Percentiles rank a stretch among this genome's conserved stretches.
These are phyloP conservation scores for Tremellales sp. DNA, from an alignment of 1,284 basidiomycete species.

Conservation along the genomic window DNA sequence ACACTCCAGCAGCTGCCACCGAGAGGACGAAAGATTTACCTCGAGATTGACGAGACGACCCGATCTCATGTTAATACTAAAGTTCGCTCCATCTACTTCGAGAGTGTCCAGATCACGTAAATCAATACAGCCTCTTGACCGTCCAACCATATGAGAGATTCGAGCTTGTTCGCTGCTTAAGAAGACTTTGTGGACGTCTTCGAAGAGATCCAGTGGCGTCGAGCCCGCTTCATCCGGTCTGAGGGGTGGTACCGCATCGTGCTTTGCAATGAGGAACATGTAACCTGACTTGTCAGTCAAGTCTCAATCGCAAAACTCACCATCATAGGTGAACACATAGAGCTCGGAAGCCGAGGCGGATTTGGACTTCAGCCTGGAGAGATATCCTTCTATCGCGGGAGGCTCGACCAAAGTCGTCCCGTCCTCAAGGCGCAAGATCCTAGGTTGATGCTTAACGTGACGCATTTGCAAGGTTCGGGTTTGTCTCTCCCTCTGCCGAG, in stretches of 20 bases:
- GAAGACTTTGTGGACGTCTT: constrained; percentile 30
- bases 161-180: constrained; percentile 29
- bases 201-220: constrained; percentile 34
- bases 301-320: constrained; percentile 17
- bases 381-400: constrained; percentile 42
- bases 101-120: constrained; percentile 34
- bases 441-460: constrained; percentile 35
- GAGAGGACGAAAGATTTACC: constrained; percentile 1
- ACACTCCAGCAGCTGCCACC: constrained; percentile 1
- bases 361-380: constrained; percentile 26
- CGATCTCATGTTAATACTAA: constrained; percentile 26
- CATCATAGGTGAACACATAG: constrained; percentile 40
- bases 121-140: constrained; percentile 37
- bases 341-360: constrained; percentile 23
- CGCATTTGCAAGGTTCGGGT: constrained; percentile 32
- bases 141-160: constrained; percentile 30
- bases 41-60: constrained; percentile 24
- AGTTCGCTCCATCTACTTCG: constrained; percentile 16
- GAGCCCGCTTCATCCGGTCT: constrained; percentile 23
- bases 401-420: constrained; percentile 41
- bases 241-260: constrained; percentile 33
- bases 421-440: constrained; percentile 32
- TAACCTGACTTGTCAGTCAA: constrained; percentile 19
- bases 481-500: constrained; percentile 6
- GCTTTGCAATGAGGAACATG: constrained; percentile 28